Base-by-base conservation (phyloP, 176 grass and related monocot species). In the Oryza glaberrima region DNA sequence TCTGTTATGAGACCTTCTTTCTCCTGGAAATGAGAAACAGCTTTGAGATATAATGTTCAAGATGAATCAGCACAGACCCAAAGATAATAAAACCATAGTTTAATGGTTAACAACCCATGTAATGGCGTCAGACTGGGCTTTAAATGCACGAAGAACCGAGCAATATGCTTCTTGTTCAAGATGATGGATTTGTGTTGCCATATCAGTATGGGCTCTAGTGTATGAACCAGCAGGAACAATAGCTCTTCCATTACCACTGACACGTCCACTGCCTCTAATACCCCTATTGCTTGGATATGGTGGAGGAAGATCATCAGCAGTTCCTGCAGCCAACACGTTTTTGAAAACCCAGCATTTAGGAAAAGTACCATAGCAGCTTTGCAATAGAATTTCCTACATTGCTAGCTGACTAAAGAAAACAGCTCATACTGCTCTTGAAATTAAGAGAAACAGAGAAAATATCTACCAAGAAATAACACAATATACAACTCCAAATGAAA, bases 161-260 rank as follows among this genome's bases (percentile, higher is more conserved):
- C 86, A 90, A 81, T 99, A 99, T 65, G 96, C 96, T 85, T 99
- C 91, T 85, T 92, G 96, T 84, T 99, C 96, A 87, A 99, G 93
- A 15, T 90, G 86, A 83, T 92, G 96, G 85, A 99, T 96, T 92
- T 92, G 88, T 12, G 80, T 65, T 80, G 94, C 96, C 93, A 99
- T 99, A 81, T 95, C 91, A 9, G 64, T 88, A 0, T 87, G 87
- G 67, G 84, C 76, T 26, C 93, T 90, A 54, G 78, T 78, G 82
- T 96, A 92, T 56, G 93, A 85, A 89, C 79, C 76, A 49, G 87
- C 83, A 82, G 79, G 75, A 48, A 82, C 81, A 40, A 87, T 43
- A 67, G 84, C 64, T 77, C 91, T 93, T 54, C 96, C 96, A 89
- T 99, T 96, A 40, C 96, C 91, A 81, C 88, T 92, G 68, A 86